Evolutionary conservation across 2,329 filamentous ascomycete species (phyloP).

Genomic region (Tolypocladium amazonense): DNA sequence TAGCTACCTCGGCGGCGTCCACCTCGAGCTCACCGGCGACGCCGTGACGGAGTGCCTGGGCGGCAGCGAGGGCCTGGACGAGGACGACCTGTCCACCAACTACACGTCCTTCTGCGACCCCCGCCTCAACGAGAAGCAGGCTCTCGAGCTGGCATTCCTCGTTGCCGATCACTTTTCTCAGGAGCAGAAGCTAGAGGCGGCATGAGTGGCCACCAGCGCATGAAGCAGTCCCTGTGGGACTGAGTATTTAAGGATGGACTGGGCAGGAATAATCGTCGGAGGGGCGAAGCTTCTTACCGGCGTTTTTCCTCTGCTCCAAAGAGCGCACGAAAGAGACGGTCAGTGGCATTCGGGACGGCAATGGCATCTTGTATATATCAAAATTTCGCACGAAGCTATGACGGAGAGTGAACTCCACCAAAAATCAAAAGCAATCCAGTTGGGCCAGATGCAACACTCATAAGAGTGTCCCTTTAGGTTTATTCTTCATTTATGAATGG

Average conservation of each 20-base stretch:
- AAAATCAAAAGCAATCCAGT: not conserved
- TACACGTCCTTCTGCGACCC: constrained; percentile 97
- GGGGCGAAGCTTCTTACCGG: not conserved
- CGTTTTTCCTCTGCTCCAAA: not conserved
- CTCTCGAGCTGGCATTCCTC: constrained; percentile 86
- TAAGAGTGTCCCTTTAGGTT: not conserved
- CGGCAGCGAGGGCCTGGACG: constrained; percentile 74
- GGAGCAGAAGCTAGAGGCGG: constrained; percentile 14
- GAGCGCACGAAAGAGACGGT: too few relatives aligned
- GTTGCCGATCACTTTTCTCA: constrained; percentile 68
- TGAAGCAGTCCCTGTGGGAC: too few relatives aligned
- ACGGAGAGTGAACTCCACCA: not conserved
- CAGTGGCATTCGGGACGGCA: not conserved
- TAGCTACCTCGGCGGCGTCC: constrained; percentile 85
- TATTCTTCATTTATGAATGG: not conserved
- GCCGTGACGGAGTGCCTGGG: constrained; percentile 94
- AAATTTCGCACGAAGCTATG: not conserved
- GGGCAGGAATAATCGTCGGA: not conserved
- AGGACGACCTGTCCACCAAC: constrained; percentile 79
- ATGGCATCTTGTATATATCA: not conserved
- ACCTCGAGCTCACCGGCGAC: constrained; percentile 91
- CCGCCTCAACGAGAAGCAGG: constrained; percentile 93
- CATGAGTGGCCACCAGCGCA: not conserved
- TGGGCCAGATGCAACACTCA: not conserved
- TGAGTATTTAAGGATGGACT: not conserved